Evolutionary conservation across 352 stramenopile species (phyloP).

Genomic region (Halophytophthora polymorphica): DNA sequence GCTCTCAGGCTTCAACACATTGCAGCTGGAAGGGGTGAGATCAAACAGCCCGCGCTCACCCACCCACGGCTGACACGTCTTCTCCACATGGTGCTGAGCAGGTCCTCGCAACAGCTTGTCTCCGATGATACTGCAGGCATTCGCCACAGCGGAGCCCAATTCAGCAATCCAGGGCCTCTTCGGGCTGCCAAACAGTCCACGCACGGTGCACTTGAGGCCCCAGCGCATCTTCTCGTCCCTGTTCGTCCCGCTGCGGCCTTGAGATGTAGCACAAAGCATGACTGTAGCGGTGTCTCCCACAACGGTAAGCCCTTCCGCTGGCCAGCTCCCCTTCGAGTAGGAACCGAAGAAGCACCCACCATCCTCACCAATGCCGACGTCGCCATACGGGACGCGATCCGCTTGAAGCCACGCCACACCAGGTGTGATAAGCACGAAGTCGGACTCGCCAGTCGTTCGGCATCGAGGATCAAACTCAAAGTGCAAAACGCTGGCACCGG

Average conservation of each 20-base stretch:
- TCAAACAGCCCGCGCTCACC: constrained; percentile 25
- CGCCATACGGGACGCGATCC: constrained; percentile 52
- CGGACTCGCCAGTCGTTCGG: constrained; percentile 50
- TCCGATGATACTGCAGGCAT: constrained; percentile 32
- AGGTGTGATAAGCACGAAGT: constrained; percentile 67
- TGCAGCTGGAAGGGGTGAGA: constrained; percentile 11
- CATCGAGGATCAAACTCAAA: constrained; percentile 71
- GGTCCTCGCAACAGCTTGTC: constrained; percentile 38
- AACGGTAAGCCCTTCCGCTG: constrained; percentile 46
- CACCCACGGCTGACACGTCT: constrained; percentile 27
- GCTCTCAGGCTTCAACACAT: constrained; percentile 11
- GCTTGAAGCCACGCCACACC: constrained; percentile 58
- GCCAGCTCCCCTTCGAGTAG: constrained; percentile 52
- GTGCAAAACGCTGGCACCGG: constrained; percentile 49
- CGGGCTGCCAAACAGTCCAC: constrained; percentile 27
- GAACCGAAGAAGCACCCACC: constrained; percentile 68
- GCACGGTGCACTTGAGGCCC: constrained; percentile 59
- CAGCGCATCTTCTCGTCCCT: constrained; percentile 44
- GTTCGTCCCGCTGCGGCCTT: constrained; percentile 32
- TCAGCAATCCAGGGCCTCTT: constrained; percentile 28
- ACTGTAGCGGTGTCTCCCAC: constrained; percentile 63
- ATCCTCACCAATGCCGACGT: constrained; percentile 57
- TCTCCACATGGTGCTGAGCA: constrained; percentile 27
- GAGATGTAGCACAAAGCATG: constrained; percentile 64
- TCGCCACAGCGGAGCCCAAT: constrained; percentile 26